These are phyloP conservation scores for Allomyces macrogynus DNA, from an alignment of 192 early-diverging fungal species.

Conservation along the genomic window DNA sequence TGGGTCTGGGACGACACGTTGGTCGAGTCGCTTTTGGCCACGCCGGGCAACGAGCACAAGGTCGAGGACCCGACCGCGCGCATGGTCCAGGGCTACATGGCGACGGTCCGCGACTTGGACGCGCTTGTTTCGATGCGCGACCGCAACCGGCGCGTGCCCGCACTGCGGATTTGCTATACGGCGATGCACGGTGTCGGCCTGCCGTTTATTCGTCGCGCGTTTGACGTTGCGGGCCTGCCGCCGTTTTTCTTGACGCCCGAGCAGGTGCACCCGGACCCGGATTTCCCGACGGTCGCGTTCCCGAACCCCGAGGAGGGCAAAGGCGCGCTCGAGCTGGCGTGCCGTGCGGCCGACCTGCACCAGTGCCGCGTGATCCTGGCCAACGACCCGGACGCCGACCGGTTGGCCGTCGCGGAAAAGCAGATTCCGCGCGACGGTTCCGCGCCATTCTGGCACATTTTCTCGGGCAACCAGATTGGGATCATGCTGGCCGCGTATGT, in stretches of 20 bases:
- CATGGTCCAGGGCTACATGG: constrained; percentile 54
- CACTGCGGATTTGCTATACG: constrained; percentile 45
- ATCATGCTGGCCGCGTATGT: constrained; percentile 48
- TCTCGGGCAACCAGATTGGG: constrained; percentile 83
- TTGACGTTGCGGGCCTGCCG: constrained; percentile 47
- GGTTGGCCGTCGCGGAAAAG: constrained; percentile 69
- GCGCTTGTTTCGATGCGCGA: neutral
- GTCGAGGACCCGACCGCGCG: constrained; percentile 32
- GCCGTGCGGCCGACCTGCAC: constrained; percentile 34
- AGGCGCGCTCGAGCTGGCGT: constrained; percentile 48
- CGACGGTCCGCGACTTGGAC: constrained; percentile 19
- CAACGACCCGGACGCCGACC: constrained; percentile 89
- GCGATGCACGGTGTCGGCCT: constrained; percentile 90
- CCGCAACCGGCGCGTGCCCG: neutral
- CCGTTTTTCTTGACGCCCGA: constrained; percentile 38
- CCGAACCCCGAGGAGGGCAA: constrained; percentile 77
- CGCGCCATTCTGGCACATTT: constrained; percentile 37
- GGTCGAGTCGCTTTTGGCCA: constrained; percentile 12
- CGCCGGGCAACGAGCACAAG: constrained; percentile 11
- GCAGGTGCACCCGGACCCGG: constrained; percentile 64
- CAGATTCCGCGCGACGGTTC: constrained; percentile 24
- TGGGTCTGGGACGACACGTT: constrained; percentile 47
- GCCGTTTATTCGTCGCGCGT: constrained; percentile 44
- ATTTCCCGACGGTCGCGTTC: constrained; percentile 75
- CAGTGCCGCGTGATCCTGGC: constrained; percentile 50